Base-by-base conservation (phyloP, 2,329 filamentous ascomycete genomes). In the Calcarisporium arbuscula region DNA sequence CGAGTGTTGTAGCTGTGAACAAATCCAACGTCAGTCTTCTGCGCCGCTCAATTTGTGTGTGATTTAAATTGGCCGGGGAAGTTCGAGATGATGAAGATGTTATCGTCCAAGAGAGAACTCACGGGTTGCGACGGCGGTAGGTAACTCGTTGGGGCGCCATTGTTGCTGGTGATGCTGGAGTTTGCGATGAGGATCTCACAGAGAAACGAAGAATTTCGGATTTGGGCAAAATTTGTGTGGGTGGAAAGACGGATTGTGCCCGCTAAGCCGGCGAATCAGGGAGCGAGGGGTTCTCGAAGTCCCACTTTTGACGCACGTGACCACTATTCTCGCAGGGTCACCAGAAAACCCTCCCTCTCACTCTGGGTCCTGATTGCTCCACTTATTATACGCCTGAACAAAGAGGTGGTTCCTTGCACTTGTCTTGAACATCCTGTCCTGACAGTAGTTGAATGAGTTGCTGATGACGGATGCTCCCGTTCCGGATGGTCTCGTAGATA, bases 1-100 rank as follows among this genome's bases (percentile, higher is more conserved):
- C 76, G 76, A 67, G 90, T 96, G 82, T 96, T 96, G 85, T 96
- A 98, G 65, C 86, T 92, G 61, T 39, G 39, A 39, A 32, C 31
- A 25, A 43, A 40, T 36, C 36, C 35, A 31, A 34, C 34, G 48
- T 54, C 42, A 56, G 50, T 48, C 39, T 37, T 32, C 35, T 34
- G 34, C 31, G 30, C 43, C n/a, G n/a, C n/a, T n/a, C n/a, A n/a
- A n/a, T n/a, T 29, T 29, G 25, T 18, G n/a, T 29, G 9, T 29
- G 11, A n/a, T n/a, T n/a, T n/a, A n/a, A n/a, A n/a, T n/a, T n/a
- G n/a, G n/a, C 38, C 42, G 42, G 47, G 35, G 35, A 36, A 35
- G 35, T 38, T 39, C 28, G 38, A 19, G 32, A 15, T 35, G 22
- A 30, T 39, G 19, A 19, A 25, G 7, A 10, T 22, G 22, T 23